Evolutionary conservation across 495 filamentous ascomycete species (phyloP), one percentile per base, ranked within the genome.

Genomic region (Pseudomonodictys pantanalensis): DNA sequence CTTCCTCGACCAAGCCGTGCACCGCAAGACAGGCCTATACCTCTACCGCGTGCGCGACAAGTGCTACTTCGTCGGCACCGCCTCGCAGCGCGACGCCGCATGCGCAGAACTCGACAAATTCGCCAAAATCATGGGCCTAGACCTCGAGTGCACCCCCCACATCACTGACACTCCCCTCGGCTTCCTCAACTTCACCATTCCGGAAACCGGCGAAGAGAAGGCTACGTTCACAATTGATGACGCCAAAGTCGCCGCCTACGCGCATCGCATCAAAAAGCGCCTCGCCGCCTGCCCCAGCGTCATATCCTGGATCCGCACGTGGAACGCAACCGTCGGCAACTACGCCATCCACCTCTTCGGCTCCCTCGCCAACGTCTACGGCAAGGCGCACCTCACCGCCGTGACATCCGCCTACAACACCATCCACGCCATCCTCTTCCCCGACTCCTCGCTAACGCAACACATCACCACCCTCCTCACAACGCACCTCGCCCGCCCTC

Each of bases 1-100:
- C 53, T 58, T 62, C 53, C 33, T 66, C 23, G 64, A 66, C 50
- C 23, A 58, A 12, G 58, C 41, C 15, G 42, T 66, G 15, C 52
- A 59, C 28, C 29, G 59, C 11, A 46, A 55, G 17, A 56, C 58
- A 18, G 58, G 53, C 2, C 22, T 17, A 15, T 57, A 53, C 11
- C 35, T 58, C 5, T 62, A 54, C 32, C 64, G 64, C 18, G 52
- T 62, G 8, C 41, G 50, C n/a, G 58, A 62, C 32, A 43, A 62
- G 24, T 47, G 30, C 18, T 66, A 52, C 41, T 46, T 62, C 24
- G 30, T 50, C 22, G 58, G 58, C 32, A 62, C 17, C 0, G 35
- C 20, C 1, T 43, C 62, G 22, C 41, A 66, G 38, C 47, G 46
- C 32, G 42, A 47, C 7, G 20, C 7, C 6, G 48, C 49, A 11